Conservation (phyloP, 2,329 filamentous ascomycete genomes). For the Penicillium sp. region DNA sequence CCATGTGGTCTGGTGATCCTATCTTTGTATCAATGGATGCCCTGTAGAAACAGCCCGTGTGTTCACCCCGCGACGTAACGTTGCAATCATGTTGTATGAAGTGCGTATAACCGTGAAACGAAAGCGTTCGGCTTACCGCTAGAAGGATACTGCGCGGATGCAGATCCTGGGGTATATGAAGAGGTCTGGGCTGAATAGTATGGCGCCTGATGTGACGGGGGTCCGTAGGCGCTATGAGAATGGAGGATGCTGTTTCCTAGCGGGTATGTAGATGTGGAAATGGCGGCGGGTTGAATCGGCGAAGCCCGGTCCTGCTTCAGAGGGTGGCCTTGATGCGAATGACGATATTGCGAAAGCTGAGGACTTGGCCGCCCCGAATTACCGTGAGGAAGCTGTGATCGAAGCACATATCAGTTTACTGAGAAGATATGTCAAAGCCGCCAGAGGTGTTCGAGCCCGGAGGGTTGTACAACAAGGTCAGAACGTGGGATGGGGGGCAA, state of each 20-base stretch:
- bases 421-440: not conserved
- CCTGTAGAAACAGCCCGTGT: not conserved
- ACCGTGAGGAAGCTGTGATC: conserved; percentile 31
- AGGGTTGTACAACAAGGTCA: conserved; percentile 19
- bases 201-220: conserved; percentile 63
- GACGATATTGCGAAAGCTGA: conserved; percentile 27
- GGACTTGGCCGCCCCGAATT: conserved; percentile 29
- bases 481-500: conserved; percentile 17
- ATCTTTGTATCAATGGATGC: conserved; percentile 58
- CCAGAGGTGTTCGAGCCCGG: conserved; percentile 11
- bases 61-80: not conserved
- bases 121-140: conserved; percentile 61
- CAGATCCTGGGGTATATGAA: conserved; percentile 77
- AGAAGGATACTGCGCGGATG: conserved; percentile 78
- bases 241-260: conserved; percentile 45
- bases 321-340: conserved; percentile 30
- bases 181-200: conserved; percentile 75
- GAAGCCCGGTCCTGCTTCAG: conserved; percentile 7
- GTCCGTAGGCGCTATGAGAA: conserved; percentile 61
- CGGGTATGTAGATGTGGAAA: conserved; percentile 15
- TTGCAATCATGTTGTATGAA: not conserved
- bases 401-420: conserved; percentile 19
- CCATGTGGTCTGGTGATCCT: conserved; percentile 70
- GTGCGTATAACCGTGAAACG: not conserved
- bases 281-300: conserved; percentile 8